Evolutionary conservation across 495 filamentous ascomycete species (phyloP).

Genomic region (Penicillium diatomitis): DNA sequence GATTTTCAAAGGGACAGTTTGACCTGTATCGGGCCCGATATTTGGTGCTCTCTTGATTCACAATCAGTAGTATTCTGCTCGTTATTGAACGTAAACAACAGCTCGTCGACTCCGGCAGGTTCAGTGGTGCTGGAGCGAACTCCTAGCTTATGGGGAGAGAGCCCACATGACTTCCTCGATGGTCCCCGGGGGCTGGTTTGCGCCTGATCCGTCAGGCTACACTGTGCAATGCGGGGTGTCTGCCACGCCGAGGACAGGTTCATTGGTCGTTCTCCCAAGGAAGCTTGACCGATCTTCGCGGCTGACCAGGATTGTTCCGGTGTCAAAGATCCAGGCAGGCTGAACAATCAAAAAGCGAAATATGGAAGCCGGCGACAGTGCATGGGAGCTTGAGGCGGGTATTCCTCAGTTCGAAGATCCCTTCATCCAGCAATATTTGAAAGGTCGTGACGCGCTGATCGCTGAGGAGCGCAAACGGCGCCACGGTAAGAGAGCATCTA

Average conservation of each 20-base stretch:
- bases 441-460: slow-evolving; percentile 68
- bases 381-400: slow-evolving; percentile 43
- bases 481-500: slow-evolving; percentile 49
- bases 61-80: too few species aligned
- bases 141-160: too few species aligned
- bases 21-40: too few species aligned
- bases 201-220: too few species aligned
- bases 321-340: not conserved
- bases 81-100: too few species aligned
- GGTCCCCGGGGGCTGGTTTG: too few species aligned
- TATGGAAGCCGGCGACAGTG: slow-evolving; percentile 20
- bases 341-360: not conserved
- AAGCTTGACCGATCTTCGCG: not conserved
- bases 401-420: slow-evolving; percentile 51
- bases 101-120: too few species aligned
- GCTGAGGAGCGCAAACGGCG: slow-evolving; percentile 70
- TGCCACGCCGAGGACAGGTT: not conserved
- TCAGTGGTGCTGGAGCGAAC: too few species aligned
- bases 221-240: not conserved
- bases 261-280: not conserved
- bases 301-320: not conserved
- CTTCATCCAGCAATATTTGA: slow-evolving; percentile 70
- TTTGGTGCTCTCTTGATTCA: too few species aligned
- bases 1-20: too few species aligned
- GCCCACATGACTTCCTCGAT: too few species aligned